Evolutionary conservation across 2,329 filamentous ascomycete genomes (phyloP).

Genomic region (Gliomastix tumulicola): DNA sequence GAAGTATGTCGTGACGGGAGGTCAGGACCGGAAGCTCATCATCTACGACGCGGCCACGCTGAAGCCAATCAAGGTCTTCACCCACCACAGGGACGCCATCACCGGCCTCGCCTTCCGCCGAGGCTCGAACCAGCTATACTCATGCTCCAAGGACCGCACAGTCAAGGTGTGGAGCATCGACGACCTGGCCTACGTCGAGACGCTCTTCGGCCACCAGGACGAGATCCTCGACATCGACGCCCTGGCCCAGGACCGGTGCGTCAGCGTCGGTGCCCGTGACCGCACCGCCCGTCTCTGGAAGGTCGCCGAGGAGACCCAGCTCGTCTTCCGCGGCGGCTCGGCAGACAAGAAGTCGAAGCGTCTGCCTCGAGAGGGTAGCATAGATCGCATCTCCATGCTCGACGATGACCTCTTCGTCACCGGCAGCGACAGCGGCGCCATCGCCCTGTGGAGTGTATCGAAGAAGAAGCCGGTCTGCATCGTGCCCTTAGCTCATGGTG

Average conservation of each 20-base stretch:
- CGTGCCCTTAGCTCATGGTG: conserved; percentile 73
- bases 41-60: conserved; percentile 81
- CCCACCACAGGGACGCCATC: conserved; percentile 85
- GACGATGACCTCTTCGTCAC: conserved; percentile 88
- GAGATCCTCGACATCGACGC: conserved; percentile 78
- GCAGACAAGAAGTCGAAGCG: conserved; percentile 50
- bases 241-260: conserved; percentile 77
- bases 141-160: conserved; percentile 81
- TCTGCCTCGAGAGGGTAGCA: conserved; percentile 69
- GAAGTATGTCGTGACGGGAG: conserved; percentile 85
- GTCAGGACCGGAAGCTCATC: conserved; percentile 75
- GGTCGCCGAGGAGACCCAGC: conserved; percentile 87
- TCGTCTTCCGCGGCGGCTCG: conserved; percentile 86
- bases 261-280: conserved; percentile 86
- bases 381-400: conserved; percentile 87
- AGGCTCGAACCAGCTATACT: conserved; percentile 88
- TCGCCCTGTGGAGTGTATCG: conserved; percentile 80
- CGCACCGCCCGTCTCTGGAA: conserved; percentile 93
- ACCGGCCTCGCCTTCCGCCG: conserved; percentile 79
- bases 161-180: conserved; percentile 94
- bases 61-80: conserved; percentile 73
- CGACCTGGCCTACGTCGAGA: conserved; percentile 90
- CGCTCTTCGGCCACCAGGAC: conserved; percentile 93
- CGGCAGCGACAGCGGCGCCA: conserved; percentile 81
- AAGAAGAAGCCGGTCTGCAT: conserved; percentile 93